phyloP scores from a whole-genome alignment of 1,139 yeast species.

The Candida sojae region DNA sequence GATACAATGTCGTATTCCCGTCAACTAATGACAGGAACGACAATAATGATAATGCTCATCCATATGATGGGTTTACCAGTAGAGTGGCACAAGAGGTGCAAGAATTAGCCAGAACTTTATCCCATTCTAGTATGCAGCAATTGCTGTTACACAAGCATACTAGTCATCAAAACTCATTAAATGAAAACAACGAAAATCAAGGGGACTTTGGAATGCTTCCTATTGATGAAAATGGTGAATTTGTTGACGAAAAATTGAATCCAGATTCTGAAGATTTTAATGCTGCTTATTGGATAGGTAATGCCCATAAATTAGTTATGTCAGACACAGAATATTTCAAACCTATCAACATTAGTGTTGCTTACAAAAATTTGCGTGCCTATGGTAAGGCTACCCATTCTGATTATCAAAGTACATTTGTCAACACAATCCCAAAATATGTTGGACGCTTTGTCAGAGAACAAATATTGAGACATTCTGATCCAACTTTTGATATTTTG shows the following conservation, averaged over 20 bases:
- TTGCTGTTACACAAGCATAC: constrained; percentile 18
- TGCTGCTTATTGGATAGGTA: constrained; percentile 25
- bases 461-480: constrained; percentile 18
- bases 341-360: constrained; percentile 63
- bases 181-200: constrained; percentile 15
- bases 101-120: constrained; percentile 8
- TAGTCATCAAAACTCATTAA: constrained; percentile 56
- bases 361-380: constrained; percentile 69
- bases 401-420: constrained; percentile 75
- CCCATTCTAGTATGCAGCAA: constrained; percentile 1
- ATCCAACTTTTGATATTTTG: constrained; percentile 26
- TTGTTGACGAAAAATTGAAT: constrained; percentile 9
- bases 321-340: constrained; percentile 52
- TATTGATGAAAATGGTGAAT: constrained; percentile 18
- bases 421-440: constrained; percentile 44
- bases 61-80: constrained; percentile 4
- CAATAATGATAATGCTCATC: not conserved
- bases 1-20: not conserved
- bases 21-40: constrained; percentile 1
- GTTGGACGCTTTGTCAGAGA: constrained; percentile 41
- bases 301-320: constrained; percentile 32
- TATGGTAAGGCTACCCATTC: constrained; percentile 77
- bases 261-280: constrained; percentile 12
- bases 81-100: constrained; percentile 5
- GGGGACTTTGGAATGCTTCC: constrained; percentile 5